Conservation (phyloP, 768 basidiomycete species). For the Strobilomyces echinocephalus region DNA sequence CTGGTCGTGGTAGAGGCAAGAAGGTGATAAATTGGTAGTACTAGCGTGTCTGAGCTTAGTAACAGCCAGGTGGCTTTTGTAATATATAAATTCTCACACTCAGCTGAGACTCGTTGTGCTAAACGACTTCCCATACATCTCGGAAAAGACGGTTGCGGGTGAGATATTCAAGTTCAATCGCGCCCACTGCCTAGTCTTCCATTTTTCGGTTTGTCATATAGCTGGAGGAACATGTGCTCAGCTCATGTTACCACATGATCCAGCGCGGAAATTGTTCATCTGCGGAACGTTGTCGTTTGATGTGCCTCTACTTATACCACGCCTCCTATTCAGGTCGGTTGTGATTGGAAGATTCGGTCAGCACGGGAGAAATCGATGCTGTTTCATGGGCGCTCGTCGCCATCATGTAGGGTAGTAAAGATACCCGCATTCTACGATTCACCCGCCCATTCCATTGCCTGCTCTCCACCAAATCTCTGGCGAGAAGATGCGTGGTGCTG, state of each 20-base stretch:
- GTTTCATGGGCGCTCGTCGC: neutral
- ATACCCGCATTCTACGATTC: neutral
- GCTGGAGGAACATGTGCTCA: neutral
- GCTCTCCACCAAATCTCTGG: neutral
- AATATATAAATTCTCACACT: neutral
- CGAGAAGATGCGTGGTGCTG: conserved; percentile 4
- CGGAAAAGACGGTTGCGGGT: neutral
- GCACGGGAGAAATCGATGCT: neutral
- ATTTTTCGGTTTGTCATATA: neutral
- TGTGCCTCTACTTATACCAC: neutral
- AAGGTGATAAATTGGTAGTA: conserved; percentile 17
- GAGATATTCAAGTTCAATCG: neutral
- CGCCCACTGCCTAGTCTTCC: neutral
- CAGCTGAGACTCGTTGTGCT: too few relatives aligned
- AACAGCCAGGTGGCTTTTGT: too few relatives aligned
- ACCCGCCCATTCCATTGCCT: neutral
- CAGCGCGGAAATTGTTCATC: neutral
- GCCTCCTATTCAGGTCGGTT: too few relatives aligned
- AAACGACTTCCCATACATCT: too few relatives aligned
- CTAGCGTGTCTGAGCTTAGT: too few relatives aligned
- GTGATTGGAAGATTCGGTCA: neutral
- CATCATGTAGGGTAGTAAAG: neutral
- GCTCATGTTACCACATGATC: neutral
- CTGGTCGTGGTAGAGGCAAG: conserved; percentile 29
- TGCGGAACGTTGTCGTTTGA: neutral